Base-by-base conservation (phyloP, 2,329 filamentous ascomycete species). In the Epichloe amarillans region DNA sequence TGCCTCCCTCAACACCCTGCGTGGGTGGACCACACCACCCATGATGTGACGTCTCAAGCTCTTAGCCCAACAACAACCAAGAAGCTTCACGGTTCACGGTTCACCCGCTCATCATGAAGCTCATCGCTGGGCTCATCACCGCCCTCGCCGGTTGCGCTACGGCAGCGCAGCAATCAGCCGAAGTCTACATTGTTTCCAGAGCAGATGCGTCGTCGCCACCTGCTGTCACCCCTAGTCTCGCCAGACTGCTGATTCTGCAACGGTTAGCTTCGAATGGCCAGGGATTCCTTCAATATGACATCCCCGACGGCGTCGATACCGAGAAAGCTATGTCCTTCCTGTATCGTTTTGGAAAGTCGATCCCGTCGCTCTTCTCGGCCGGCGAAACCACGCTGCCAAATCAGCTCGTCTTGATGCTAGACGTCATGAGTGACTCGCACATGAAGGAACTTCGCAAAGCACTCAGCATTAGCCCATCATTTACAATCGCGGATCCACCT, bases 351-450 rank as follows among this genome's bases (percentile, higher is more conserved):
- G 82, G 80, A 54, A 78, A 75, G 54, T 61, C 67, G 33, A 65
- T 74, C 6, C 57, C 67, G 50, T 63, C 71, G 19, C 66, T 86
- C 36, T 81, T 86, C 57, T 51, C 62, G 4, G 60, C 65, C 41
- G 54, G 56, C 11, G 56, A 61, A 17, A 60, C 65, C 46, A 56
- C 54, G 49, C 56, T 56, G 38, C 70, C 73, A 5, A 69, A 65
- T 49, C 80, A 86, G 64, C 71, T 85, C 39, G 65, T 85, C 26
- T 66, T 84, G 48, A 64, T 80, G 57, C 67, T 84, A 47, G 74
- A 83, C 60, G 78, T 81, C 59, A 68, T 76, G 64, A 73, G 70
- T 17, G 57, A 67, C 15, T 60, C 70, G 41, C 71, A 75, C 45
- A 67, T 72, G 48, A 67, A 72, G 51, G 65, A 70, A n/a, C 66